Evolutionary conservation across 2,329 filamentous ascomycete genomes (phyloP), one percentile per base, ranked within the genome.

Genomic region (Chrysoporthe puriensis): DNA sequence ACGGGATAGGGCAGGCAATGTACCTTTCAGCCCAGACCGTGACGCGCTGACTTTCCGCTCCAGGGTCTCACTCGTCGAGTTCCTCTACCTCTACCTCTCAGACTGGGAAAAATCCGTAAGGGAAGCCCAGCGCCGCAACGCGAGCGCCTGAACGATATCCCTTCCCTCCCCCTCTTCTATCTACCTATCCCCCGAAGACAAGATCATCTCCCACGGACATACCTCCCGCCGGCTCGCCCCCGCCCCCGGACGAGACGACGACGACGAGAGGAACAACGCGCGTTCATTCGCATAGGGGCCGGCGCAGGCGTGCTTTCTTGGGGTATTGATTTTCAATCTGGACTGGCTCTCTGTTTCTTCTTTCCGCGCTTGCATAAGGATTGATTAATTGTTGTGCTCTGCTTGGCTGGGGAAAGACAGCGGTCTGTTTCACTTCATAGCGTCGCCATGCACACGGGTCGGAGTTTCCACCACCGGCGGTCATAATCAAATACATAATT

Each of bases 31-130:
- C n/a, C n/a, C 1, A 21, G 26, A 21, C 2, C 21, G 14, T n/a
- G n/a, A 42, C 32, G 3, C 21, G 16, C 32, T 34, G 16, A 58
- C 32, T 32, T 21, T 21, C 21, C 13, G 16, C 9, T 26, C n/a
- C 52, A 86, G 85, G 40, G 84, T 86, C 16, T 79, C 82, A 0
- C n/a, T 77, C 6, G 82, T 86, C 21, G 86, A 88, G 72, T 88
- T 86, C 70, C 77, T 77, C 36, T 88, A 85, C 60, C 79, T 86
- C 2, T 79, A 81, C 66, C 73, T 76, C n/a, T 84, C 81, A 8
- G 82, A 88, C 72, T 88, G 85, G 86, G 76, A 86, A 58, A 76
- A 79, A 61, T 84, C 85, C 0, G 85, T 82, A 1, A 78, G 76
- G 11, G 86, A 88, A 71, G 86, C 85, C 2, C 84, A 85, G 61